phyloP scores from a whole-genome alignment of 345 rosid genomes.

The Jatropha curcas region DNA sequence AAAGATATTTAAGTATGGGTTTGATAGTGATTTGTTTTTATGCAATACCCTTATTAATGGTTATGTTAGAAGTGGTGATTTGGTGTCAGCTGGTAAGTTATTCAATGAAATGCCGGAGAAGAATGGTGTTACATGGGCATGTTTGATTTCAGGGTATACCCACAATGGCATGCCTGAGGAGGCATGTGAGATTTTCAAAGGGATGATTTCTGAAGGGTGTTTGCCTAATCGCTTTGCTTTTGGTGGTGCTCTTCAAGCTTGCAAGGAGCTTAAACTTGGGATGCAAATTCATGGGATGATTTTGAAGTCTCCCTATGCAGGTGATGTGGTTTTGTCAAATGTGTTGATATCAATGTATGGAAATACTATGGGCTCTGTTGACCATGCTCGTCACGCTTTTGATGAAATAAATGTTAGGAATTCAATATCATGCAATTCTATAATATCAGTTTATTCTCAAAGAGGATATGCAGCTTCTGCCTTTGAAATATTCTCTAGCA shows the following conservation, averaged over 20 bases:
- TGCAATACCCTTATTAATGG: constrained; percentile 68
- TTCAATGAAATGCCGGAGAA: constrained; percentile 75
- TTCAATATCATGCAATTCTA: constrained; percentile 71
- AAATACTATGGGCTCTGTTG: constrained; percentile 38
- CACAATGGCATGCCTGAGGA: constrained; percentile 52
- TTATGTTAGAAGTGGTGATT: constrained; percentile 45
- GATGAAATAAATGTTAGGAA: constrained; percentile 57
- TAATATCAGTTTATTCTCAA: constrained; percentile 71
- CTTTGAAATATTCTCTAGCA: constrained; percentile 58
- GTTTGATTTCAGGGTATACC: constrained; percentile 70
- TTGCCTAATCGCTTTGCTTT: constrained; percentile 61
- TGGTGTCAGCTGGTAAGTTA: constrained; percentile 53
- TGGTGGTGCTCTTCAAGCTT: constrained; percentile 71
- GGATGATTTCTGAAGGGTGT: constrained; percentile 53
- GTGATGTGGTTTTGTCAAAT: constrained; percentile 59
- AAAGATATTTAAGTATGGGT: constrained; percentile 49
- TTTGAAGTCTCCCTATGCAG: constrained; percentile 51
- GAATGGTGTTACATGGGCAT: constrained; percentile 77
- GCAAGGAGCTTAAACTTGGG: constrained; percentile 62
- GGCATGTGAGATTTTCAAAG: constrained; percentile 51
- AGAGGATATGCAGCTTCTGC: constrained; percentile 51
- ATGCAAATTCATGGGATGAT: constrained; percentile 73
- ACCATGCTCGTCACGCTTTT: constrained; percentile 56
- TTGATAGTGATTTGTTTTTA: constrained; percentile 51
- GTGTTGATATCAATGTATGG: constrained; percentile 81